Conservation (phyloP, 1,284 basidiomycete species). For the Microbotryomycetes sp. region DNA sequence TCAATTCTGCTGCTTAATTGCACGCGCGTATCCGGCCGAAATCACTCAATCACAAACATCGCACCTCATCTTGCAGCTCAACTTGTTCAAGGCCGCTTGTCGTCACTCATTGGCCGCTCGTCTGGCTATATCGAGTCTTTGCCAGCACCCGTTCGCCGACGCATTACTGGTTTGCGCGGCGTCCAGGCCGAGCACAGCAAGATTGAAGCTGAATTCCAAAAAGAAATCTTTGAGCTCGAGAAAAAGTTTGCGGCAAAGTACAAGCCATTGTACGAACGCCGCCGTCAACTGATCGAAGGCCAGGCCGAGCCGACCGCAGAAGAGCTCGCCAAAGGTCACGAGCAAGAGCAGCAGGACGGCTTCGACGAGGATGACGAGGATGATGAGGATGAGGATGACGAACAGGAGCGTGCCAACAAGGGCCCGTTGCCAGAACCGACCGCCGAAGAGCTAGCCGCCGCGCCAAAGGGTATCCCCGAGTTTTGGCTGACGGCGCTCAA, state of each 20-base stretch:
- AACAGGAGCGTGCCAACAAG: slow-evolving; percentile 26
- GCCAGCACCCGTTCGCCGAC: slow-evolving; percentile 71
- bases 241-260: slow-evolving; percentile 89
- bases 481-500: slow-evolving; percentile 97
- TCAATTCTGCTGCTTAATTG: not conserved
- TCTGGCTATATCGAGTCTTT: slow-evolving; percentile 83
- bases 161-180: slow-evolving; percentile 87
- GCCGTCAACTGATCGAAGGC: slow-evolving; percentile 76
- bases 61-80: slow-evolving; percentile 11
- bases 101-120: slow-evolving; percentile 63
- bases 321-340: slow-evolving; percentile 71
- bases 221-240: slow-evolving; percentile 92
- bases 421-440: slow-evolving; percentile 27
- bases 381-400: slow-evolving; percentile 39
- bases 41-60: not conserved
- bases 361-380: slow-evolving; percentile 46
- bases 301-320: slow-evolving; percentile 64
- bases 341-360: slow-evolving; percentile 52
- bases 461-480: slow-evolving; percentile 68
- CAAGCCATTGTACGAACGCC: slow-evolving; percentile 80
- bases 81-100: slow-evolving; percentile 47
- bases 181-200: slow-evolving; percentile 88
- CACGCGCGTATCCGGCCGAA: not conserved
- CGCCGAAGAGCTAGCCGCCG: slow-evolving; percentile 40
- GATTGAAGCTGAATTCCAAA: slow-evolving; percentile 91